Evolutionary conservation across 2,329 filamentous ascomycete genomes (phyloP), one percentile per base, ranked within the genome.

Genomic region (Xylariaceae sp.): DNA sequence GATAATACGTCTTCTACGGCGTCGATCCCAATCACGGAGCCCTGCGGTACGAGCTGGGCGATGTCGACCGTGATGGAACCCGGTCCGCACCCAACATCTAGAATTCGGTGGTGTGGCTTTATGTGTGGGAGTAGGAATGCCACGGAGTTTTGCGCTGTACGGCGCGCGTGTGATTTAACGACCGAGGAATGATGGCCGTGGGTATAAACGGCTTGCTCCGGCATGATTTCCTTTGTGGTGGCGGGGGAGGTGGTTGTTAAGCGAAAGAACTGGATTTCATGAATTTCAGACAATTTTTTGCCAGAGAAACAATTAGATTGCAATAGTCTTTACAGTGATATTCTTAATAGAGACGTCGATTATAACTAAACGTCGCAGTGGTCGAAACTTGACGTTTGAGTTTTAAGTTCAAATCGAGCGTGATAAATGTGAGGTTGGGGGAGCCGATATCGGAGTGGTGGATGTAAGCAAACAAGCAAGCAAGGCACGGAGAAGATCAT

Each of bases 71-170:
- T 78, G 60, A 79, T 78, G 16, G 72, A 75, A 34, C 75, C 77
- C 0, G 76, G 76, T 1, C 77, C 76, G 56, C 76, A 78, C 31
- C 76, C 77, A 11, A 79, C 65, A 56, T 79, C 76, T 5, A 78
- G 71, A 60, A 79, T 41, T 61, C 67, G 43, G 37, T 56, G 40
- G 36, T 54, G 67, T 71, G 71, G 46, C 63, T 63, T 11, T 74
- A 79, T 65, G 47, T 74, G 68, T 8, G 71, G 71, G 2, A 77
- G 63, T 1, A 78, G 68, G 58, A 64, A 66, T 21, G 58, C 61
- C 8, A 62, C 61, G 14, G 61, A 64, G 53, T 66, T 60, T 11
- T 60, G 34, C 8, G 63, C 64, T n/a, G 64, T 66, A 16, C 64
- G 64, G 17, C 58, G 63, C 14, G 58, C 63, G 17, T 66, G 64